phyloP scores from a whole-genome alignment of 2,329 filamentous ascomycete genomes.

The Hypoxylon sp. region DNA sequence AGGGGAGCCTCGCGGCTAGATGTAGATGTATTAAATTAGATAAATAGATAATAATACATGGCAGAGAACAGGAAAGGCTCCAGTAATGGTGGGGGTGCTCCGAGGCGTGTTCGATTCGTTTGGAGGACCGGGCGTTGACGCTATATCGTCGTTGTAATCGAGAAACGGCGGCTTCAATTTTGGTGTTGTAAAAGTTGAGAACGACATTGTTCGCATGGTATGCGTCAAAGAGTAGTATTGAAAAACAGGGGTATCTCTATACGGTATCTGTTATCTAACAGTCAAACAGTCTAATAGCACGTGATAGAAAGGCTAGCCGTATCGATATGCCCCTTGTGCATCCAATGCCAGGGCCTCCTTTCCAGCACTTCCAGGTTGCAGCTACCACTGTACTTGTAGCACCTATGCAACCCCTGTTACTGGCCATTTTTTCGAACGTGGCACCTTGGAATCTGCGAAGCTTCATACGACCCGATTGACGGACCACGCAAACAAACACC shows the following conservation, averaged over 20 bases:
- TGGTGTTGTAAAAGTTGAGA: slow-evolving; percentile 38
- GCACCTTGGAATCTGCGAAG: slow-evolving; percentile 60
- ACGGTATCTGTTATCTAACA: not conserved
- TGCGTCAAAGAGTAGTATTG: slow-evolving; percentile 33
- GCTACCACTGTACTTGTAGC: slow-evolving; percentile 18
- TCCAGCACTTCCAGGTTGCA: slow-evolving; percentile 1
- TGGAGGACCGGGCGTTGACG: slow-evolving; percentile 15
- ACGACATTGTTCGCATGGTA: slow-evolving; percentile 17
- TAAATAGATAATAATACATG: slow-evolving; percentile 31
- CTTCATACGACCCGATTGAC: slow-evolving; percentile 31
- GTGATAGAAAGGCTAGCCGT: slow-evolving; percentile 15
- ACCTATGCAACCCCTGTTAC: slow-evolving; percentile 50
- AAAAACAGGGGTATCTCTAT: slow-evolving; percentile 15
- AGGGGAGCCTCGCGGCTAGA: slow-evolving; percentile 2
- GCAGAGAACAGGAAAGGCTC: slow-evolving; percentile 6
- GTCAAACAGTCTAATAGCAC: slow-evolving; percentile 15
- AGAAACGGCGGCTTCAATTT: slow-evolving; percentile 14
- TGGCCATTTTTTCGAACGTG: slow-evolving; percentile 64
- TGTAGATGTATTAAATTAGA: slow-evolving; percentile 22
- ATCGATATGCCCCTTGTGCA: slow-evolving; percentile 26
- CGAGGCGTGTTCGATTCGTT: slow-evolving; percentile 26
- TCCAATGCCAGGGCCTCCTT: slow-evolving; percentile 15
- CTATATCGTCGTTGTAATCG: slow-evolving; percentile 17
- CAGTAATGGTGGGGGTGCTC: not conserved
- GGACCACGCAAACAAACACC: slow-evolving; percentile 10